A percentile compares a stretch with the other conserved stretches of the same genome.
Conservation (phyloP, 176 grass and related monocot species). For the Avena sativa region DNA sequence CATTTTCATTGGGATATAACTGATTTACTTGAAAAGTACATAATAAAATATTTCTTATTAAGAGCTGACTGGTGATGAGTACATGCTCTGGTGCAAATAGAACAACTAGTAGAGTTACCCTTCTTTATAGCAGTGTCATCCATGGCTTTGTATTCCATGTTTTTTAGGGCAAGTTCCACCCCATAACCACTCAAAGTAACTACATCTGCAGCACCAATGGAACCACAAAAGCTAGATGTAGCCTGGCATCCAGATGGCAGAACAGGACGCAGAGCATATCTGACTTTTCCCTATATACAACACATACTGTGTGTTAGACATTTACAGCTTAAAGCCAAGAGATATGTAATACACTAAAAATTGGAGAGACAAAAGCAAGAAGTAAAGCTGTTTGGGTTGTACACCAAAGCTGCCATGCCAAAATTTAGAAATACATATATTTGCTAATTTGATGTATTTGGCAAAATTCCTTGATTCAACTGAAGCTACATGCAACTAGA, state of each 20-base stretch:
- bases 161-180: conserved; percentile 98
- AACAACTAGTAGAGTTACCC: conserved; percentile 54
- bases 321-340: conserved; percentile 18
- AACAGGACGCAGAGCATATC: conserved; percentile 80
- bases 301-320: conserved; percentile 40
- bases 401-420: not conserved
- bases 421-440: conserved; percentile 9
- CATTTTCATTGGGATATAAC: not conserved
- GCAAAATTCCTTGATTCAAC: conserved; percentile 18
- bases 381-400: conserved; percentile 2
- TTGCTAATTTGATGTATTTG: conserved; percentile 14
- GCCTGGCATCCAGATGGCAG: conserved; percentile 82
- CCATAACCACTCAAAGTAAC: conserved; percentile 97
- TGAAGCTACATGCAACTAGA: conserved; percentile 14
- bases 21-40: conserved; percentile 31
- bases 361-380: conserved; percentile 34
- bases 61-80: conserved; percentile 8
- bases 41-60: not conserved
- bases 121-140: conserved; percentile 94
- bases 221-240: conserved; percentile 78
- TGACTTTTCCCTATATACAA: conserved; percentile 80
- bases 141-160: conserved; percentile 99
- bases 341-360: conserved; percentile 1
- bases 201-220: conserved; percentile 82
- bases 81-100: conserved; percentile 26